Percentiles rank a stretch among this genome's conserved stretches.
phyloP scores from a whole-genome alignment of 345 rosid genomes.

The Dovyalis caffra region DNA sequence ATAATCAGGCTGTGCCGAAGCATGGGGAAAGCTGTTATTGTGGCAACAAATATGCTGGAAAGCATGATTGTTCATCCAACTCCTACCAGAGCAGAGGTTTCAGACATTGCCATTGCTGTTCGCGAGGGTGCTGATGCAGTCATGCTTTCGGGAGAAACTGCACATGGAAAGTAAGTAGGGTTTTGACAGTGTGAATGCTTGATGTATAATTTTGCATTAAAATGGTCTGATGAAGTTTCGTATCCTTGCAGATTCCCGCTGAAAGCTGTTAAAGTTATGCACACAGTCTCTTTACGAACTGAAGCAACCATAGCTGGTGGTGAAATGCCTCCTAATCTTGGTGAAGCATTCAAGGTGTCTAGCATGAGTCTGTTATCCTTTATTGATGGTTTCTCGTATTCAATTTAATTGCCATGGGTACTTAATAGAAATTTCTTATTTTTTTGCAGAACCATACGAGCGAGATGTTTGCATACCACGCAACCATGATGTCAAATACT shows the following conservation, averaged over 20 bases:
- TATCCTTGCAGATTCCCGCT: constrained; percentile 62
- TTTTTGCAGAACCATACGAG: constrained; percentile 86
- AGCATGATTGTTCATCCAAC: constrained; percentile 99
- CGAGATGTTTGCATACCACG: constrained; percentile 99
- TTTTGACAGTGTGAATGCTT: neutral
- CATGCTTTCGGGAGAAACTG: constrained; percentile 99
- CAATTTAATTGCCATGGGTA: neutral
- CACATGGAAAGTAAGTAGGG: constrained; percentile 89
- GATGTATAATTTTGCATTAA: neutral
- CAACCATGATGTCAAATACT: constrained; percentile 99
- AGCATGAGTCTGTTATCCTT: neutral
- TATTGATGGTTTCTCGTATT: neutral
- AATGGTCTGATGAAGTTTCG: constrained; percentile 9
- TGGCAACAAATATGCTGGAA: constrained; percentile 98
- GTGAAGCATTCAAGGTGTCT: constrained; percentile 76
- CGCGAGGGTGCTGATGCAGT: constrained; percentile 98
- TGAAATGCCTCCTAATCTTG: constrained; percentile 83
- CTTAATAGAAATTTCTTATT: constrained; percentile 16
- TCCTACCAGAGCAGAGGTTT: constrained; percentile 97
- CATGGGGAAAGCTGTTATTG: constrained; percentile 99
- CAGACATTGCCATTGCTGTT: constrained; percentile 98
- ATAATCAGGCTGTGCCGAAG: constrained; percentile 89
- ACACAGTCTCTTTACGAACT: constrained; percentile 85
- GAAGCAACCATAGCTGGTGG: constrained; percentile 84
- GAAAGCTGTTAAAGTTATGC: constrained; percentile 99